Conservation (phyloP, 1,139 yeast species). For the Yamadazyma oceani region DNA sequence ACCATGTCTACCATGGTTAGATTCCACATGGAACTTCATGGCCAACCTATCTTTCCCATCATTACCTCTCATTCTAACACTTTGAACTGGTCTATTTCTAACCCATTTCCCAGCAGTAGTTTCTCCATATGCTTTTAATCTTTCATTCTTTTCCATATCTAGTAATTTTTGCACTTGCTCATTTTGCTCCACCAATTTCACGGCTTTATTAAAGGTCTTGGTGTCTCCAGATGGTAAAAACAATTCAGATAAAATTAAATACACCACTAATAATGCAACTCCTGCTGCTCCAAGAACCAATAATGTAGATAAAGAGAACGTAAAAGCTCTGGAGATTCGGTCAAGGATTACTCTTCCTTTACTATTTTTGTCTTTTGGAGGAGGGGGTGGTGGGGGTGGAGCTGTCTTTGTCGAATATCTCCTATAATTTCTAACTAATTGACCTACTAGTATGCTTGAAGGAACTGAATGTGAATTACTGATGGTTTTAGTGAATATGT, state of each 20-base stretch:
- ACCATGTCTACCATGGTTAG: constrained; percentile 53
- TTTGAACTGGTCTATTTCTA: constrained; percentile 77
- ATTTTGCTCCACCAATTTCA: constrained; percentile 70
- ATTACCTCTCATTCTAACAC: constrained; percentile 54
- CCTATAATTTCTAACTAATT: constrained; percentile 5
- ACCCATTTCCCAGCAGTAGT: constrained; percentile 67
- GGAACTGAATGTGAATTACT: background rate
- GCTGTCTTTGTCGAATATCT: constrained; percentile 18
- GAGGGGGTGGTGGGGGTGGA: constrained; percentile 41
- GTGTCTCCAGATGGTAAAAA: constrained; percentile 91
- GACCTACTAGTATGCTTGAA: constrained; percentile 2
- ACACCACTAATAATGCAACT: constrained; percentile 67
- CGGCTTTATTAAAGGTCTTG: constrained; percentile 83
- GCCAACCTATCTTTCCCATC: constrained; percentile 78
- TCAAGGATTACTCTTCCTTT: constrained; percentile 39
- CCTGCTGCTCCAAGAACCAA: constrained; percentile 69
- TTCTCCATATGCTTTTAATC: constrained; percentile 85
- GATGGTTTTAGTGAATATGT: background rate
- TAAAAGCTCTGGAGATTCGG: constrained; percentile 53
- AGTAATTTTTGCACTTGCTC: constrained; percentile 58
- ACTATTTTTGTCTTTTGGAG: constrained; percentile 39
- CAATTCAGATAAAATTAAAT: constrained; percentile 73
- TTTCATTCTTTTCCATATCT: constrained; percentile 51
- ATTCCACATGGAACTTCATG: constrained; percentile 86
- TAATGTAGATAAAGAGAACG: constrained; percentile 60